These are phyloP conservation scores for Mycocalia duriaeana DNA, from an alignment of 1,284 basidiomycete genomes.

Conservation along the genomic window DNA sequence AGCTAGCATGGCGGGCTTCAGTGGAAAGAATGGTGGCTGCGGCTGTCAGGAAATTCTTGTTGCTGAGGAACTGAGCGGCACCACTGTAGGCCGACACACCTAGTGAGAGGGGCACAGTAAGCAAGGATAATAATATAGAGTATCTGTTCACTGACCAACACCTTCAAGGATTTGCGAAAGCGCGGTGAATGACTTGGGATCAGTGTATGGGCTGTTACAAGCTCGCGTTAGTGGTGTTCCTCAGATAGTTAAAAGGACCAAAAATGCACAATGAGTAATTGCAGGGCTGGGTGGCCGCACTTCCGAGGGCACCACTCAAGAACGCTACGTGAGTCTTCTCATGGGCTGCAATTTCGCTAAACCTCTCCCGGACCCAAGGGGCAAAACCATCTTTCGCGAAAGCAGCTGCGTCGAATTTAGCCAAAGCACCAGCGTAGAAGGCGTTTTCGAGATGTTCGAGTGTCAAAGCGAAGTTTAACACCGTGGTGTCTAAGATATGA, in stretches of 20 bases:
- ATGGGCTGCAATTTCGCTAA: slow-evolving; percentile 51
- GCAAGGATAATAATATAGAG: neutral
- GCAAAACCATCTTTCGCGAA: slow-evolving; percentile 52
- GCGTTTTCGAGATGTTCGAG: slow-evolving; percentile 68
- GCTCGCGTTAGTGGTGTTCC: neutral
- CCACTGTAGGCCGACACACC: slow-evolving; percentile 52
- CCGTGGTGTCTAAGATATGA: slow-evolving; percentile 19
- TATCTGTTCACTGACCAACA: slow-evolving; percentile 29
- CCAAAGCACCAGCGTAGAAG: slow-evolving; percentile 49
- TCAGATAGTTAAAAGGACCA: slow-evolving; percentile 1
- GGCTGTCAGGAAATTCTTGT: slow-evolving; percentile 32
- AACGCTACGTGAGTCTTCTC: slow-evolving; percentile 45
- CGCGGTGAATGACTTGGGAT: slow-evolving; percentile 45
- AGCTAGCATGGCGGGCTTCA: slow-evolving; percentile 43
- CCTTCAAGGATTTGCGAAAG: slow-evolving; percentile 53
- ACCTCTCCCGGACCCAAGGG: slow-evolving; percentile 40
- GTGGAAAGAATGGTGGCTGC: slow-evolving; percentile 37
- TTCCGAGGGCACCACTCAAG: slow-evolving; percentile 43
- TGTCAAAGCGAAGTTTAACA: slow-evolving; percentile 59
- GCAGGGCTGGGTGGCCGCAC: slow-evolving; percentile 48
- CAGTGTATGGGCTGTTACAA: slow-evolving; percentile 44
- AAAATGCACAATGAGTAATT: slow-evolving; percentile 51
- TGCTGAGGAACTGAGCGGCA: slow-evolving; percentile 40
- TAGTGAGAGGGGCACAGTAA: neutral
- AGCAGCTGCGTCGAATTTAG: slow-evolving; percentile 38